Evolutionary conservation across 2,329 filamentous ascomycete species (phyloP).

Genomic region (Pseudogymnoascus sp.): DNA sequence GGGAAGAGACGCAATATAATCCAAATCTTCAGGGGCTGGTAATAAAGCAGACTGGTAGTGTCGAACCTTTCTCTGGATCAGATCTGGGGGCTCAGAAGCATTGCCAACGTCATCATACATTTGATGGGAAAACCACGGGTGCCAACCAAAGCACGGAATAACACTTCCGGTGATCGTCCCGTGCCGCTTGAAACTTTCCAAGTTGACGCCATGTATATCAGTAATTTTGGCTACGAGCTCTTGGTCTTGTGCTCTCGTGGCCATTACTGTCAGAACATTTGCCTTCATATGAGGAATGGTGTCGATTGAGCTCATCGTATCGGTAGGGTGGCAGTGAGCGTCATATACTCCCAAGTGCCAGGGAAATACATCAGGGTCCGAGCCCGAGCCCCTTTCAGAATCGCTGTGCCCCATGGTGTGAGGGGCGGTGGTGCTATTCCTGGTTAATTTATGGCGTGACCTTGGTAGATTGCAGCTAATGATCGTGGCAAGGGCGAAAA

Average conservation of each 20-base stretch:
- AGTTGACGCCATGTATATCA: conserved; percentile 39
- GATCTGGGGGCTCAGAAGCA: conserved; percentile 22
- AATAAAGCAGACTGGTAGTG: conserved; percentile 63
- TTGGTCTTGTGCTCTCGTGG: conserved; percentile 68
- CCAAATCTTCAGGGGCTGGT: conserved; percentile 40
- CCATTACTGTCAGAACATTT: conserved; percentile 63
- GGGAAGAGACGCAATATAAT: conserved; percentile 44
- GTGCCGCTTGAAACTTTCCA: conserved; percentile 10
- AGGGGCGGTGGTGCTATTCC: background rate
- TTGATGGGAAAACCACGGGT: conserved; percentile 78
- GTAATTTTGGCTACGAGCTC: conserved; percentile 58
- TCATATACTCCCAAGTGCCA: conserved; percentile 67
- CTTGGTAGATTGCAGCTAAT: background rate
- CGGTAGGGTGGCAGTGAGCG: conserved; percentile 78
- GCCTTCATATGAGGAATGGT: conserved; percentile 57
- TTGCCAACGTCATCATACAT: conserved; percentile 51
- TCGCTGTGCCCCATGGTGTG: background rate
- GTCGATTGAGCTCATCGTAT: conserved; percentile 56
- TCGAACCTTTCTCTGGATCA: conserved; percentile 31
- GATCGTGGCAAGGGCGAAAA: background rate
- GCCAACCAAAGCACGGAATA: conserved; percentile 75
- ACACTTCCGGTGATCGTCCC: conserved; percentile 31
- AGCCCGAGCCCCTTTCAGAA: background rate
- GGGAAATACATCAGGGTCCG: conserved; percentile 38
- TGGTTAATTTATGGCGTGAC: background rate